Conservation (phyloP, 2,329 filamentous ascomycete genomes). For the Colletotrichum sp. region DNA sequence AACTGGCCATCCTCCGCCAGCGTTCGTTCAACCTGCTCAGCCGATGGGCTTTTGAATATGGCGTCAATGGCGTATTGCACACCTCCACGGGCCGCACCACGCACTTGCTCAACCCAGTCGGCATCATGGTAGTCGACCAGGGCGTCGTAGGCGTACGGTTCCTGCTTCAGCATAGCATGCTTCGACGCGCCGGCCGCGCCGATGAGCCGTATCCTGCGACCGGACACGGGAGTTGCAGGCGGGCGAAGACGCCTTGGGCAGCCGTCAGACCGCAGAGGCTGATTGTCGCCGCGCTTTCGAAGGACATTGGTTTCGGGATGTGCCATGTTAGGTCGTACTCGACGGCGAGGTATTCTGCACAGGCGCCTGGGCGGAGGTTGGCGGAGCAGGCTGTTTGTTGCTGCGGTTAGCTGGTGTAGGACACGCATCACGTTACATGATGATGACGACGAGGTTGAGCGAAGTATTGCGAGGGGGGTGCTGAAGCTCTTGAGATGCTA, state of each 20-base stretch:
- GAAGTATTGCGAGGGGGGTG: neutral
- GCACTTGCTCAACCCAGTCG: slow-evolving; percentile 35
- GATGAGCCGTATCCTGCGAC: slow-evolving; percentile 25
- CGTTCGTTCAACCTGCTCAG: slow-evolving; percentile 30
- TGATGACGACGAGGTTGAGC: neutral
- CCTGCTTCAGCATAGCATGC: slow-evolving; percentile 27
- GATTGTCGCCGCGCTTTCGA: slow-evolving; percentile 41
- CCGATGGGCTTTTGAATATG: slow-evolving; percentile 42
- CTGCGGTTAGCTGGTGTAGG: neutral
- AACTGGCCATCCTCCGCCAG: slow-evolving; percentile 28
- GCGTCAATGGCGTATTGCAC: slow-evolving; percentile 41
- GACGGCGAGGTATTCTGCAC: slow-evolving; percentile 42
- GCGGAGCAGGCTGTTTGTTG: slow-evolving; percentile 34
- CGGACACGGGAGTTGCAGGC: slow-evolving; percentile 38
- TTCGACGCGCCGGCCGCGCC: slow-evolving; percentile 31
- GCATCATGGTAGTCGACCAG: slow-evolving; percentile 42
- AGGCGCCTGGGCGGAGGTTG: slow-evolving; percentile 47
- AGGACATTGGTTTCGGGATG: slow-evolving; percentile 31
- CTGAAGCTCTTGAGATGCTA: neutral
- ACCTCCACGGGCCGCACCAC: slow-evolving; percentile 25
- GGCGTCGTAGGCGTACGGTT: slow-evolving; percentile 39
- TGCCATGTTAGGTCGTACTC: slow-evolving; percentile 41
- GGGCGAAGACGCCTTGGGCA: slow-evolving; percentile 42
- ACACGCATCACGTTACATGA: neutral
- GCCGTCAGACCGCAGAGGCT: slow-evolving; percentile 47